Evolutionary conservation across 805 yeast species (phyloP), one percentile per base, ranked within the genome.

Genomic region (Ogataea salicorniae): DNA sequence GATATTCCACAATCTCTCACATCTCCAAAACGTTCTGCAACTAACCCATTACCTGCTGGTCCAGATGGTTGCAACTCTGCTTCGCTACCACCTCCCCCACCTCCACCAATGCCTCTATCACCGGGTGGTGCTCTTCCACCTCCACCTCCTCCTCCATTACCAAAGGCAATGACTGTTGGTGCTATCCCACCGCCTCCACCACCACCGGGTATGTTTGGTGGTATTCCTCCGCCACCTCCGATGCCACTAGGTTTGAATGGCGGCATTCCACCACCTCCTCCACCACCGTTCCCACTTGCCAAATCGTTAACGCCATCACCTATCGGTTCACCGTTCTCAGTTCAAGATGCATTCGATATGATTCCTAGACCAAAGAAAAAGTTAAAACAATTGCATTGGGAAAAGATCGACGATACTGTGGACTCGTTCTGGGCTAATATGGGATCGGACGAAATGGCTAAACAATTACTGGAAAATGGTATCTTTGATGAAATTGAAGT

Each of bases 301-400:
- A 44, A 39, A 26, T 23, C 63, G 11, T 17, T 45, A 22, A 42
- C 52, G 11, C 26, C 47, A 22, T 40, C 45, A 6, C 50, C 52
- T 14, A 38, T 46, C 4, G 44, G 53, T 1, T 61, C 66, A 7
- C 66, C 63, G 7, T 38, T 58, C 3, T 43, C 68, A 31, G 50
- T 55, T 4, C 49, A 61, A 20, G 64, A 66, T 34, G 67, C 71
- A 38, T 74, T 71, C 61, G 83, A 77, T 37, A 68, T 68, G 43
- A 75, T 75, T 50, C 87, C 86, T 26, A 72, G 88, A 52, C 91
- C 95, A 3, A 81, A 79, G 59, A 75, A 80, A 49, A 87, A 85
- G 62, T 76, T 94, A 54, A 94, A 95, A 63, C 99, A 92, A 63
- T 76, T 94, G 72, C 99, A 94, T 64, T 95, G 98, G 98, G 97